Evolutionary conservation across 805 yeast genomes (phyloP).

Genomic region (Candida tallmaniae): DNA sequence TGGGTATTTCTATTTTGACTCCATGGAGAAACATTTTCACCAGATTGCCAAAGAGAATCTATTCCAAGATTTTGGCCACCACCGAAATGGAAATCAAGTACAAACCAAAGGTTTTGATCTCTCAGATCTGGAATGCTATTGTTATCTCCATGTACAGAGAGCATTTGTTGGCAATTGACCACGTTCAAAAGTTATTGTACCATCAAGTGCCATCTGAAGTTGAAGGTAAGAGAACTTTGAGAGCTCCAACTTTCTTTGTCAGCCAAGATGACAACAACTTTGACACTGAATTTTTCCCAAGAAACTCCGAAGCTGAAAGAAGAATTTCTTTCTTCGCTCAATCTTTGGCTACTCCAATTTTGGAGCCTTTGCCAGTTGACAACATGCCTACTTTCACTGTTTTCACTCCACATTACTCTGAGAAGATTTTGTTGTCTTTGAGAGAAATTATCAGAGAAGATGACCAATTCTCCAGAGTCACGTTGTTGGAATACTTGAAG

Average conservation of each 20-base stretch:
- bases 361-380: constrained; percentile 98
- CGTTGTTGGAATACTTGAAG: constrained; percentile 88
- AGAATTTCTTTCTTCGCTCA: constrained; percentile 99
- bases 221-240: constrained; percentile 96
- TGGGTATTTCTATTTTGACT: constrained; percentile 97
- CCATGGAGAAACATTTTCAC: constrained; percentile 99
- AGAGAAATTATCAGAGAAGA: constrained; percentile 77
- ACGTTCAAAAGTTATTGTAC: constrained; percentile 93
- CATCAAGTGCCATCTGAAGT: constrained; percentile 98
- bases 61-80: constrained; percentile 95
- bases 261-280: constrained; percentile 95
- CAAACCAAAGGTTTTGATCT: constrained; percentile 95
- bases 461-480: constrained; percentile 92
- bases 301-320: constrained; percentile 97
- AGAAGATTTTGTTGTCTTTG: constrained; percentile 70
- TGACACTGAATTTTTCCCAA: constrained; percentile 96
- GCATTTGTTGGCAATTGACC: constrained; percentile 96
- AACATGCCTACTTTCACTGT: constrained; percentile 99
- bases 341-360: constrained; percentile 96
- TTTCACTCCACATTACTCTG: constrained; percentile 81
- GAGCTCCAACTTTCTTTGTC: constrained; percentile 98
- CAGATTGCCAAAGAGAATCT: constrained; percentile 97
- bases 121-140: constrained; percentile 99
- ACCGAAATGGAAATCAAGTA: constrained; percentile 99
- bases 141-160: constrained; percentile 99